Conservation (phyloP, 2,329 filamentous ascomycete species). For the Ascochyta pisi region DNA sequence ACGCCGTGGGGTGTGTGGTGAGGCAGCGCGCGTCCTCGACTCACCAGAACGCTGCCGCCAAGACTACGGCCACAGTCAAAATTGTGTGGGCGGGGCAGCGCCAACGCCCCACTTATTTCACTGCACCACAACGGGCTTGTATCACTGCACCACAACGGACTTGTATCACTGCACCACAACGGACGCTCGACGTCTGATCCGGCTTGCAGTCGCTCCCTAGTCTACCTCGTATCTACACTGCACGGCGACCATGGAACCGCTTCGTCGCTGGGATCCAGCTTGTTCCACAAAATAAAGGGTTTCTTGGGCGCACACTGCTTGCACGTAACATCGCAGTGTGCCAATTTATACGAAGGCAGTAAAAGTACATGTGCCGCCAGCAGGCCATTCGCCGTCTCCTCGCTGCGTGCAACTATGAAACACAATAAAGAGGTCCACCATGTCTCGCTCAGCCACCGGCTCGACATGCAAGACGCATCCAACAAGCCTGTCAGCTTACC, state of each 20-base stretch:
- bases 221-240: not conserved
- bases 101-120: conserved; percentile 4
- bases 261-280: not conserved
- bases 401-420: conserved; percentile 12
- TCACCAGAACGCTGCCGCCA: conserved; percentile 16
- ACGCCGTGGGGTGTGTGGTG: conserved; percentile 23
- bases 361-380: conserved; percentile 40
- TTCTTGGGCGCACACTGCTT: not conserved
- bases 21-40: conserved; percentile 20
- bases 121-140: not conserved
- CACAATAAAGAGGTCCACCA: conserved; percentile 6
- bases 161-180: too few species aligned
- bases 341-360: conserved; percentile 42
- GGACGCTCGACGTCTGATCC: not conserved
- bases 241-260: not conserved
- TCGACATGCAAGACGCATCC: conserved; percentile 5
- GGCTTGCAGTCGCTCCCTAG: not conserved
- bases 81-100: conserved; percentile 17
- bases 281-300: not conserved
- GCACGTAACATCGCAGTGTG: conserved; percentile 11
- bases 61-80: conserved; percentile 17
- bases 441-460: not conserved
- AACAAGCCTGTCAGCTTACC: conserved; percentile 2
- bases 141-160: too few species aligned
- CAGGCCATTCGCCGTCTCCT: conserved; percentile 1